Base-by-base conservation (phyloP, 805 yeast genomes). In the Candida palmyrensis region DNA sequence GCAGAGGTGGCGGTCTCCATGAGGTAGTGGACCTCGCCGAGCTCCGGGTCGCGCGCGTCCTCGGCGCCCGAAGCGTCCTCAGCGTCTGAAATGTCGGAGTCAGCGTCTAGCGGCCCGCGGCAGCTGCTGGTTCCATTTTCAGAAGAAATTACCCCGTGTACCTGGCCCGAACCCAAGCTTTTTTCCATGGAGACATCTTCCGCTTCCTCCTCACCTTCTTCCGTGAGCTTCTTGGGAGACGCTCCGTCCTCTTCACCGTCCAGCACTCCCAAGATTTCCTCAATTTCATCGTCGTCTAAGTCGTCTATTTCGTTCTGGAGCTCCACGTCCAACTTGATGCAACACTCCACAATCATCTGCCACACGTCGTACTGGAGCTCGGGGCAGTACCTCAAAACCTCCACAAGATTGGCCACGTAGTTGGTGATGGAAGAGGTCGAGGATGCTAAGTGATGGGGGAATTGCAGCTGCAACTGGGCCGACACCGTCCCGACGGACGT, bases 291-390 rank as follows among this genome's bases (percentile, higher is more conserved):
- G 43, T 84, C 92, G 51, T 84, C 95, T 36, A 82, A 61, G 43
- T 85, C 95, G 47, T 88, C 96, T 37, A 86, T 60, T 46, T 83
- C 92, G 50, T 85, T 87, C 49, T 87, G 96, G 37, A 89, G 66
- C 55, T 88, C 97, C 4, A 89, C 96, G 57, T 90, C 98, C 29
- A 92, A 66, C 43, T 85, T 83, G 38, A 92, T 86, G 36, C 84
- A 72, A 40, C 79, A 75, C 55, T 90, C 96, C 25, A 88, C 64
- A 11, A 89, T 68, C 37, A 85, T 57, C 15, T 82, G 79, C 96
- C 97, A 89, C 5, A 85, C 68, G 29, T 76, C 76, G 42, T 72
- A 72, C 44, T 79, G 77, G 42, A 88, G 61, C 44, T 88, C 96
- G 3, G 77, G 75, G 42, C 92, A 84, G 55, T 90, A 89, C 7